These are phyloP conservation scores for Epichloe baconii DNA, from an alignment of 2,329 filamentous ascomycete species.

Conservation along the genomic window DNA sequence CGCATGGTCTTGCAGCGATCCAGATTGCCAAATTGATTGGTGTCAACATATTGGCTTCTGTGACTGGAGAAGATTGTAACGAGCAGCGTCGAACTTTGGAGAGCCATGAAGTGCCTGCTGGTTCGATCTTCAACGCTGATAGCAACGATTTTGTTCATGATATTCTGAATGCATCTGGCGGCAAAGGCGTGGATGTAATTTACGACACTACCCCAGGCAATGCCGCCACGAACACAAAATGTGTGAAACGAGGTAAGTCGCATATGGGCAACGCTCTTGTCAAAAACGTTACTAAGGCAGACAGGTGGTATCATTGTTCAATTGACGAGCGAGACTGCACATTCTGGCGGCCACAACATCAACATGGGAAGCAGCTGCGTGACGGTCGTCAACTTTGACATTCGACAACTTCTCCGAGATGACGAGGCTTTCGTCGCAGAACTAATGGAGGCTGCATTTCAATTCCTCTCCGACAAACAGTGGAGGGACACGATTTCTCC, in stretches of 20 bases:
- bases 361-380: constrained; percentile 6
- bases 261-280: not conserved
- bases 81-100: constrained; percentile 26
- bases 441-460: constrained; percentile 12
- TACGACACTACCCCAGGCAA: constrained; percentile 31
- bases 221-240: constrained; percentile 19
- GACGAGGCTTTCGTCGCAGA: constrained; percentile 19
- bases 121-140: constrained; percentile 26
- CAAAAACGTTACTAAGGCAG: not conserved
- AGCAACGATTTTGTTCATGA: constrained; percentile 20
- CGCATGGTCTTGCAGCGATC: constrained; percentile 30
- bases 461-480: constrained; percentile 2
- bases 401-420: constrained; percentile 18
- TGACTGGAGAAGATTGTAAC: constrained; percentile 14
- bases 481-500: not conserved
- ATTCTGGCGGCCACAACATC: constrained; percentile 4
- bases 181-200: constrained; percentile 27
- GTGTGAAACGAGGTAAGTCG: constrained; percentile 23
- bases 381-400: constrained; percentile 21
- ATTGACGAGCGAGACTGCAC: constrained; percentile 14
- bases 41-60: constrained; percentile 29
- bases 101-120: constrained; percentile 18
- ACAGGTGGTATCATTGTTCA: constrained; percentile 22
- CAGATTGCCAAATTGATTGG: constrained; percentile 24
- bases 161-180: constrained; percentile 20